Conservation (phyloP, 805 yeast genomes). For the Kodamaea leandrae region DNA sequence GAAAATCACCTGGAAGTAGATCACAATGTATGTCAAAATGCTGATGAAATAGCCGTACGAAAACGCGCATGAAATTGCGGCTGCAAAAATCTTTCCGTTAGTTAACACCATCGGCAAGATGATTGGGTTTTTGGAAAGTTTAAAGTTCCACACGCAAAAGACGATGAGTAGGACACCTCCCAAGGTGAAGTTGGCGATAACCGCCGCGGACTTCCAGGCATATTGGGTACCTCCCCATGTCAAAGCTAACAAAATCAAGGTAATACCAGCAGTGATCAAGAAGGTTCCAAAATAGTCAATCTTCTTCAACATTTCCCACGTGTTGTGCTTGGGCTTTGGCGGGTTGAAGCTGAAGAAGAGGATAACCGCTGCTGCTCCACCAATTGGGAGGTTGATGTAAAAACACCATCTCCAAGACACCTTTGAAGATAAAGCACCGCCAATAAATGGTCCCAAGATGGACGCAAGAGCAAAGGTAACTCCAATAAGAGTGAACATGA, state of each 20-base stretch:
- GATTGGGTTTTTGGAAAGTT: constrained; percentile 43
- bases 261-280: constrained; percentile 17
- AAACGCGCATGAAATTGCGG: constrained; percentile 35
- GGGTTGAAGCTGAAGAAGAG: constrained; percentile 20
- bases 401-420: constrained; percentile 27
- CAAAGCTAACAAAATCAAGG: constrained; percentile 18
- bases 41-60: constrained; percentile 42
- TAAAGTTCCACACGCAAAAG: constrained; percentile 42
- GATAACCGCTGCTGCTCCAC: constrained; percentile 18
- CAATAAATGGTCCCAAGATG: constrained; percentile 24
- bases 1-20: constrained; percentile 38
- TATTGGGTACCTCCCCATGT: constrained; percentile 45
- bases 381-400: constrained; percentile 23
- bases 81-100: constrained; percentile 34
- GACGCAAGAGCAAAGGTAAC: constrained; percentile 18
- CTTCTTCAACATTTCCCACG: constrained; percentile 14
- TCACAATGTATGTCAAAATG: constrained; percentile 30
- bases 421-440: constrained; percentile 23
- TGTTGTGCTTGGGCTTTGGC: constrained; percentile 20
- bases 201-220: constrained; percentile 55
- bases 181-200: constrained; percentile 46
- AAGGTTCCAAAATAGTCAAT: constrained; percentile 21
- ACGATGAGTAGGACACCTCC: constrained; percentile 38
- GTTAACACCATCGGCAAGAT: constrained; percentile 41
- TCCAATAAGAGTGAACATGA: constrained; percentile 18